Base-by-base conservation (phyloP, 2,329 filamentous ascomycete genomes). In the Beauveria australis region DNA sequence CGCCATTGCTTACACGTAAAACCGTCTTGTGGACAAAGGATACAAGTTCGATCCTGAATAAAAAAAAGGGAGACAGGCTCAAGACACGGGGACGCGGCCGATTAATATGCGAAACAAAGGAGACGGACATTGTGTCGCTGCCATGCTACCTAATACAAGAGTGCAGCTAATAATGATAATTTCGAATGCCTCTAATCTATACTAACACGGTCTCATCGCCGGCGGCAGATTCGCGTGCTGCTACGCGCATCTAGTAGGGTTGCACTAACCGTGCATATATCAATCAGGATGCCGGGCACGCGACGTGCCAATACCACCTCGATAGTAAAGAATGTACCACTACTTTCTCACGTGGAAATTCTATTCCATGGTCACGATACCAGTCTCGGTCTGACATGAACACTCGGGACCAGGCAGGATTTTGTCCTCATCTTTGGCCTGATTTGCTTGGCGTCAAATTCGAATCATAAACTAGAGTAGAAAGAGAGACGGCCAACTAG, bases 281-380 rank as follows among this genome's bases (percentile, higher is more conserved):
- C 47, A 26, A 52, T 53, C 56, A 52, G 52, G 48, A 59, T 59
- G 26, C 24, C 37, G 52, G 40, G 47, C 56, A 59, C 56, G 56
- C 56, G 56, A 59, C 56, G 40, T 52, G 40, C 6, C 19, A 53
- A 52, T 52, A 18, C 19, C 18, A 59, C 56, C 48, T 26, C 37
- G 12, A 58, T 28, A 22, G 33, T 28, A 12, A 58, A 30, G 46
- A 49, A 41, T 49, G 56, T 46, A 16, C 22, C 48, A 33, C 41
- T 26, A 26, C 30, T 12, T 37, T 48, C 52, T 59, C 56, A 59
- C 48, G 56, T 52, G 56, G 48, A 52, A 46, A 24, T 56, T 14
- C 19, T 51, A 24, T 57, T 5, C 8, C 8, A 7, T 59, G 56
- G 56, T 59, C 56, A 59, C 48, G 56, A n/a, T 59, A 33, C 46